Base-by-base conservation (phyloP, 192 early-diverging fungal species). In the Chytriomyces sp. region DNA sequence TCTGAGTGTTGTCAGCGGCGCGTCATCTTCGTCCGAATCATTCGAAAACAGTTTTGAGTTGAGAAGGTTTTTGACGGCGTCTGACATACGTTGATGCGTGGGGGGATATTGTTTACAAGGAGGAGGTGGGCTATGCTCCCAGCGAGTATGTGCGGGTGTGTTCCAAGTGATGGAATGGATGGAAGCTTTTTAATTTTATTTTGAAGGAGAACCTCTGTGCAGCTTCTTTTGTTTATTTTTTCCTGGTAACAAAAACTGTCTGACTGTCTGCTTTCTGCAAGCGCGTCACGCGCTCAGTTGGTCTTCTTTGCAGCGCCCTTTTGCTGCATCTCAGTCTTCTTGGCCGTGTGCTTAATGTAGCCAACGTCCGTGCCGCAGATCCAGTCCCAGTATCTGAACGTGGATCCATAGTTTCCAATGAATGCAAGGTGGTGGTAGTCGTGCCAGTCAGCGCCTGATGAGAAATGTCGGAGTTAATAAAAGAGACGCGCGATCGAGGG, bases 381-480 rank as follows among this genome's bases (percentile, higher is more conserved):
- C 62, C 90, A 87, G 88, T 97, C 95, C 94, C 94, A 95, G 90
- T 91, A 92, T 50, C 94, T 85, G 90, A 97, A 97, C 61, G 89
- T 91, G 62, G 92, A 91, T 20, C 92, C 90, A 78, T 93, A 83
- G 76, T 82, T 83, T 7, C 84, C 80, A 16, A 76, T 61, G 61
- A 86, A 88, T 18, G 50, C 67, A 61, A 67, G 53, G 82, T 98
- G 96, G 81, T 98, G 96, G 81, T 92, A 94, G 80, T 98, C 96
- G 80, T 98, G 96, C 82, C 94, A 95, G 74, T 95, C 94, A 13
- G 93, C 89, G 16, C 95, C 94, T 67, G 24, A 7, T n/a, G n/a
- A n/a, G n/a, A n/a, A n/a, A n/a, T n/a, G n/a, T n/a, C n/a, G n/a
- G n/a, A n/a, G n/a, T n/a, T n/a, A n/a, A n/a, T n/a, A n/a, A n/a